These are phyloP conservation scores for Suhomyces atakaporum DNA, from an alignment of 1,139 yeast species.

Conservation along the genomic window DNA sequence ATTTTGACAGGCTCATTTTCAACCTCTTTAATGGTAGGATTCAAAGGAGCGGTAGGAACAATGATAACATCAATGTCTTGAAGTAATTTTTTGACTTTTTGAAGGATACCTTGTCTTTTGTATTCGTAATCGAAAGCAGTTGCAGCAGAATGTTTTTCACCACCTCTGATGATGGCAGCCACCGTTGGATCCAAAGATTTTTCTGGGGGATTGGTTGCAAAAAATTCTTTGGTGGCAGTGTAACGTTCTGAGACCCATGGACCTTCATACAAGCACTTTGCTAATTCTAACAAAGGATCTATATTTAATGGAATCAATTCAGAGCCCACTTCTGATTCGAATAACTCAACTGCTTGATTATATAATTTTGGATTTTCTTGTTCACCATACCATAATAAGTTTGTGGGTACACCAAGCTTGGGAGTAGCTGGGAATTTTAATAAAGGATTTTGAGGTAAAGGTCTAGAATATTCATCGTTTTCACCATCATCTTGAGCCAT, in stretches of 20 bases:
- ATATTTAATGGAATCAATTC: conserved; percentile 61
- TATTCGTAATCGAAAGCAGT: conserved; percentile 84
- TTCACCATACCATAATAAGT: conserved; percentile 80
- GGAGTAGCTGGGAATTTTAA: conserved; percentile 60
- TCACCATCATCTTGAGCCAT: conserved; percentile 72
- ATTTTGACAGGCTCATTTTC: conserved; percentile 75
- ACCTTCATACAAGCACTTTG: conserved; percentile 91
- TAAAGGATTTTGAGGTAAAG: conserved; percentile 66
- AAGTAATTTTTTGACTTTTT: conserved; percentile 58
- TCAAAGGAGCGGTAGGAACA: conserved; percentile 93
- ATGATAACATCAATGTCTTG: conserved; percentile 69
- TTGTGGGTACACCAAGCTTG: conserved; percentile 71
- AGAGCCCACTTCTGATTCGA: conserved; percentile 58
- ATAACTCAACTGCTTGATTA: conserved; percentile 57
- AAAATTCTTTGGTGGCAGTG: conserved; percentile 75
- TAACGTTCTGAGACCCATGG: conserved; percentile 99
- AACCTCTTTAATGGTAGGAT: conserved; percentile 76
- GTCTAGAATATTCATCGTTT: conserved; percentile 79
- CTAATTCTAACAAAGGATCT: conserved; percentile 72
- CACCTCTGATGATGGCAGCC: conserved; percentile 70
- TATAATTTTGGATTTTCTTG: conserved; percentile 70
- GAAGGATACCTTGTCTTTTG: conserved; percentile 73
- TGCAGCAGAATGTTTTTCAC: conserved; percentile 76
- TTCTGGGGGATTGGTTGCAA: conserved; percentile 71
- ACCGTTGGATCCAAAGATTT: conserved; percentile 82